phyloP scores from a whole-genome alignment of 1,284 basidiomycete genomes.

The Coriolopsis trogii region DNA sequence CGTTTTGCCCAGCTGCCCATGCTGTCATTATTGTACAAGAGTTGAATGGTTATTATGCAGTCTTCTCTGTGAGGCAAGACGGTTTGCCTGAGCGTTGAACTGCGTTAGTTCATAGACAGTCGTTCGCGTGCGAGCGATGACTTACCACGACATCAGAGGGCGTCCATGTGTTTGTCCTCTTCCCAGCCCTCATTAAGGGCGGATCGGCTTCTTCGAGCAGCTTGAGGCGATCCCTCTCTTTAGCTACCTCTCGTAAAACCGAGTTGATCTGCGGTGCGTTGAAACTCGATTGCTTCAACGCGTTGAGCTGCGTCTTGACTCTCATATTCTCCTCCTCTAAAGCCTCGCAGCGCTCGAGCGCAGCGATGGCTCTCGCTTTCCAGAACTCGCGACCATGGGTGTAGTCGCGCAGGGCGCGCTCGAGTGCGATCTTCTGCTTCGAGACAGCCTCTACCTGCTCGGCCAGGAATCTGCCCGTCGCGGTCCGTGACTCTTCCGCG shows the following conservation, averaged over 20 bases:
- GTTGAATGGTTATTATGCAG: too few species aligned
- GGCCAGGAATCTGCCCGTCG: constrained; percentile 19
- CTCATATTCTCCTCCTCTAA: constrained; percentile 20
- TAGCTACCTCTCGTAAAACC: constrained; percentile 17
- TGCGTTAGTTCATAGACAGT: too few species aligned
- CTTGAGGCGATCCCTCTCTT: constrained; percentile 17
- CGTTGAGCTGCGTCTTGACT: constrained; percentile 17
- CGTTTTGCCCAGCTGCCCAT: too few species aligned
- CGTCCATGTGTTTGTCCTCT: neutral
- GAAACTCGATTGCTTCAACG: constrained; percentile 5
- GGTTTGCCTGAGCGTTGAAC: too few species aligned
- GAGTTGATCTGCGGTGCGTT: constrained; percentile 14
- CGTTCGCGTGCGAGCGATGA: too few species aligned
- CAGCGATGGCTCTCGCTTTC: constrained; percentile 13
- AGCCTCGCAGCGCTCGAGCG: constrained; percentile 14
- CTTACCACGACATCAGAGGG: too few species aligned
- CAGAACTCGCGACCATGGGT: constrained; percentile 14
- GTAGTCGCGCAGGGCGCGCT: constrained; percentile 10
- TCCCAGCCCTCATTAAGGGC: neutral
- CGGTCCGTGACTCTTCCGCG: constrained; percentile 12
- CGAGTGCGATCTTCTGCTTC: constrained; percentile 3
- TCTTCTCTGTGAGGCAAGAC: too few species aligned
- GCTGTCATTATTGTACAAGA: too few species aligned
- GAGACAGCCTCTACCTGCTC: constrained; percentile 17
- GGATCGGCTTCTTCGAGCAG: constrained; percentile 10